Evolutionary conservation across 495 filamentous ascomycete species (phyloP), one percentile per base, ranked within the genome.

Genomic region (Trichoderma gamsii): DNA sequence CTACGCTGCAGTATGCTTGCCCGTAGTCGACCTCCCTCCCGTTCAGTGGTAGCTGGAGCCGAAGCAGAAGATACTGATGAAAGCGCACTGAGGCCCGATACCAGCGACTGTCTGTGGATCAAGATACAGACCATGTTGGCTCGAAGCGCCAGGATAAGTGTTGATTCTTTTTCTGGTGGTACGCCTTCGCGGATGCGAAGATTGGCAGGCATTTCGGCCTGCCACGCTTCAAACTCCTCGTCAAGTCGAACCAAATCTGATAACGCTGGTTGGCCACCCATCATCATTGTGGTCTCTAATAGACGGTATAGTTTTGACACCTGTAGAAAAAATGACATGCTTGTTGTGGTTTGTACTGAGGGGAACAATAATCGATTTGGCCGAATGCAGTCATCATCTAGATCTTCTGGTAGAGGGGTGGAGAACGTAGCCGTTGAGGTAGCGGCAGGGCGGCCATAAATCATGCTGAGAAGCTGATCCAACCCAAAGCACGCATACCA

Each of bases 381-480:
- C 21, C 63, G 67, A n/a, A 68, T 64, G 59, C 67, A 68, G 11
- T 68, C 67, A 59, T 68, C 67, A 15, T 68, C 67, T 9, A 68
- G 44, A 16, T 68, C 67, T 21, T 68, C 67, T 9, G 67, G 67
- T 23, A 68, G 59, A 8, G 67, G 67, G 2, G 67, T 68, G 4
- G 59, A 35, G 52, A 68, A 68, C 16, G 67, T 25, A 1, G 56
- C 23, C 4, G 67, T 59, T 4, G 67, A 68, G 25, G 67, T 64
- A 27, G 74, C 76, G 8, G 75, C 69, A 2, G 76, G 78, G 13
- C 78, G 76, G 11, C 77, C 72, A 12, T 78, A 74, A 46, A 79
- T 76, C 64, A 79, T 67, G 68, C 78, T 78, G 21, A 79, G 72
- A 4, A 72, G 72, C 27, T 77, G 75, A 66, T 79, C 78, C 23